phyloP scores from a whole-genome alignment of 208 protist species.

The Vickermania spadyakhi region DNA sequence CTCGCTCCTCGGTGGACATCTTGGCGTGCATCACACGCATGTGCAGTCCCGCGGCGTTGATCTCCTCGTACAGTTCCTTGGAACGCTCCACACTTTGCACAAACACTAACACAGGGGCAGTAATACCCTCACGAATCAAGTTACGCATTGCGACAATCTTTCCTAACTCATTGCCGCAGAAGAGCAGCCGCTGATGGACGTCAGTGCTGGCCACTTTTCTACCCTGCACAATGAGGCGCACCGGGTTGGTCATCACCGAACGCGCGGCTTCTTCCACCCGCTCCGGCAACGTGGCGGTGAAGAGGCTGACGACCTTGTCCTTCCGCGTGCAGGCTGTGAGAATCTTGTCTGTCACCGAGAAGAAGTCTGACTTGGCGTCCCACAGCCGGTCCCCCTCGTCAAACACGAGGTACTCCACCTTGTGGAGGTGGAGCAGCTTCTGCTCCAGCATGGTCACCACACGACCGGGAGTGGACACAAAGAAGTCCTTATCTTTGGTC shows the following conservation, averaged over 20 bases:
- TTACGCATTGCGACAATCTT: slow-evolving; percentile 96
- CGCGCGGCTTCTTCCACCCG: slow-evolving; percentile 86
- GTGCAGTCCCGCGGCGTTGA: slow-evolving; percentile 78
- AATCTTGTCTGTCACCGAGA: slow-evolving; percentile 80
- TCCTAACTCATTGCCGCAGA: slow-evolving; percentile 94
- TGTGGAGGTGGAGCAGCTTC: slow-evolving; percentile 57
- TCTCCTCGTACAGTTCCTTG: slow-evolving; percentile 94
- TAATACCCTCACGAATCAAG: slow-evolving; percentile 86
- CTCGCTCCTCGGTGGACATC: slow-evolving; percentile 84
- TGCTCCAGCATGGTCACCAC: slow-evolving; percentile 71
- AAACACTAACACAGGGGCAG: slow-evolving; percentile 96
- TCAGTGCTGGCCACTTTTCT: slow-evolving; percentile 62
- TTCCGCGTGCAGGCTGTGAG: slow-evolving; percentile 66
- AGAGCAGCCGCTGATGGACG: slow-evolving; percentile 90
- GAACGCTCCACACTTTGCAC: slow-evolving; percentile 97
- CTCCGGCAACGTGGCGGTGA: slow-evolving; percentile 92
- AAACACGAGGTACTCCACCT: slow-evolving; percentile 91
- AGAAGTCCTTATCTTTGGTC: slow-evolving; percentile 89
- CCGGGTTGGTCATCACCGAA: slow-evolving; percentile 87
- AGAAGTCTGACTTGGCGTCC: slow-evolving; percentile 79
- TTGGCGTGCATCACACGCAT: slow-evolving; percentile 89
- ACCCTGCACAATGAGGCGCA: slow-evolving; percentile 90
- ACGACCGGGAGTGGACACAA: slow-evolving; percentile 85
- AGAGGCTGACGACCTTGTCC: slow-evolving; percentile 82
- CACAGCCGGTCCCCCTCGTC: slow-evolving; percentile 98